Evolutionary conservation across 169 alveolate genomes (phyloP).

Genomic region (Plasmodium inui): DNA sequence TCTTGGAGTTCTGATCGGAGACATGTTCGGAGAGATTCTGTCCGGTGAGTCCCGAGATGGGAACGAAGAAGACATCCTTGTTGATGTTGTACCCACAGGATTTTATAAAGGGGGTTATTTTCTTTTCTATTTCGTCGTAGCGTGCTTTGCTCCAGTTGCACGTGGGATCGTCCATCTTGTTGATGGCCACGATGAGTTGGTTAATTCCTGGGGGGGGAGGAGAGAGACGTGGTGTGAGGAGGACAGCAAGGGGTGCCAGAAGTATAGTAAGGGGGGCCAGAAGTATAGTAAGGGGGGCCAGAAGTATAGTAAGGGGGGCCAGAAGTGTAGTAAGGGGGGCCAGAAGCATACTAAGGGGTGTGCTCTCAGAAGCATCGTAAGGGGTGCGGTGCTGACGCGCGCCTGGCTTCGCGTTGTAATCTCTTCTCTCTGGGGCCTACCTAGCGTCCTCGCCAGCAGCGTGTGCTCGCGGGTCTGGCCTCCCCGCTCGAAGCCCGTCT

Average conservation of each 20-base stretch:
- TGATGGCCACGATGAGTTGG: slow-evolving; percentile 96
- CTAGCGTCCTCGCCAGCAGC: slow-evolving; percentile 97
- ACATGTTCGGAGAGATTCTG: slow-evolving; percentile 93
- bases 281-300: too few species aligned
- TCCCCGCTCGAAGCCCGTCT: slow-evolving; percentile 99
- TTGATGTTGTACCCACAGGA: slow-evolving; percentile 92
- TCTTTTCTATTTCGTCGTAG: slow-evolving; percentile 87
- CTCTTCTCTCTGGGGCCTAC: slow-evolving; percentile 10
- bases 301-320: not conserved
- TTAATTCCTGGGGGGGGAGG: slow-evolving; percentile 90
- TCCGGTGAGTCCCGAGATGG: slow-evolving; percentile 98
- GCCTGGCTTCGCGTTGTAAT: too few species aligned
- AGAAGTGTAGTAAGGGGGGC: too few species aligned
- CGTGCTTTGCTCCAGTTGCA: slow-evolving; percentile 96
- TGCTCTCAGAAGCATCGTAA: too few species aligned
- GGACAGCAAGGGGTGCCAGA: not conserved
- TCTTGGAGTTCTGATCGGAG: slow-evolving; percentile 76
- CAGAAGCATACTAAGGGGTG: too few species aligned
- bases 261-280: not conserved
- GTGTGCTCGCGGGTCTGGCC: slow-evolving; percentile 99
- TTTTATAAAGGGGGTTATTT: slow-evolving; percentile 92
- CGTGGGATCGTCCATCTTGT: slow-evolving; percentile 99
- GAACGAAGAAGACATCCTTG: slow-evolving; percentile 94
- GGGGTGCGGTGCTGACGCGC: too few species aligned
- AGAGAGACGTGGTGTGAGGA: not conserved